A percentile compares a stretch with the other conserved stretches of the same genome.
phyloP scores from a whole-genome alignment of 1,284 basidiomycete genomes.

The Tylopilus sp. region DNA sequence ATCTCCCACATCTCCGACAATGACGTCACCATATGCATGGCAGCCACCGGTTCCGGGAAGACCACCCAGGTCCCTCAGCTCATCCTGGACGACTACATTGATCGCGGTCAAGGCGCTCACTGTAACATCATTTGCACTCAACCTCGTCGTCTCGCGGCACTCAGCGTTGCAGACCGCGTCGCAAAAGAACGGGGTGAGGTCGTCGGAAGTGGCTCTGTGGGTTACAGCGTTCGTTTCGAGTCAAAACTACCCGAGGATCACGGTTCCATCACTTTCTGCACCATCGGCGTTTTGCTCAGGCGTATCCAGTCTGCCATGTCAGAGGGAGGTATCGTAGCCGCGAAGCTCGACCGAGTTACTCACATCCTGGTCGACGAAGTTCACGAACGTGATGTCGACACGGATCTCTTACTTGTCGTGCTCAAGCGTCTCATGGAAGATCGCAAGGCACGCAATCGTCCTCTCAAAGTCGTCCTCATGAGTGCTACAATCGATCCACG shows the following conservation, averaged over 20 bases:
- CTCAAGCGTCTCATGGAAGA: constrained; percentile 83
- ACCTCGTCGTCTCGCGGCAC: constrained; percentile 88
- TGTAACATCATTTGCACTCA: constrained; percentile 96
- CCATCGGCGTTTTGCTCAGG: constrained; percentile 89
- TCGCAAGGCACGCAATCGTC: constrained; percentile 67
- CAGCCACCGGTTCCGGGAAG: constrained; percentile 93
- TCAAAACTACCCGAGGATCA: constrained; percentile 75
- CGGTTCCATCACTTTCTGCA: constrained; percentile 91
- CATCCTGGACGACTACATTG: constrained; percentile 83
- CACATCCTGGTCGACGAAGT: constrained; percentile 96
- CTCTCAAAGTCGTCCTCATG: constrained; percentile 91
- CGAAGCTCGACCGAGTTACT: constrained; percentile 75
- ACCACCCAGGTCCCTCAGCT: constrained; percentile 96
- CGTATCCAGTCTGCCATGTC: constrained; percentile 79
- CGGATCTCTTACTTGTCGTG: constrained; percentile 88
- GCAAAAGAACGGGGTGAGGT: constrained; percentile 84
- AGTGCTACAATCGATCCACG: constrained; percentile 92
- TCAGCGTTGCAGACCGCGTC: constrained; percentile 90
- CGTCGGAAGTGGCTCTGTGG: constrained; percentile 69
- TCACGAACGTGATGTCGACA: constrained; percentile 94
- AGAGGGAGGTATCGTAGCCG: constrained; percentile 34
- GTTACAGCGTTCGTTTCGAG: constrained; percentile 95
- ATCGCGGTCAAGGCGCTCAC: constrained; percentile 71
- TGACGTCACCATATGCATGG: constrained; percentile 92
- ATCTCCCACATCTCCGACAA: constrained; percentile 72